Evolutionary conservation across 768 basidiomycete genomes (phyloP).

Genomic region (Russula olivacea): DNA sequence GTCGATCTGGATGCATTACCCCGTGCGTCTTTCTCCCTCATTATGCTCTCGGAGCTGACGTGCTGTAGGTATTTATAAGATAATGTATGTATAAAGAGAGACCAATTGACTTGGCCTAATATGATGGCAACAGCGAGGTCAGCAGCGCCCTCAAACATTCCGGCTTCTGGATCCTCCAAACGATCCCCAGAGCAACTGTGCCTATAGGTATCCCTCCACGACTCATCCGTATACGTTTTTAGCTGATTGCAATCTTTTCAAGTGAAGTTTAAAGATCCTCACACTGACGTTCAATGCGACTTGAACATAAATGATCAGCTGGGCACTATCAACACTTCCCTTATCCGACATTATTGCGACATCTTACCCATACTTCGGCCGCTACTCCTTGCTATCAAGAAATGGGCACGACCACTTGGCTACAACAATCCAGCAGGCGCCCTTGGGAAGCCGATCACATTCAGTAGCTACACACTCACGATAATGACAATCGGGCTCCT

Average conservation of each 20-base stretch:
- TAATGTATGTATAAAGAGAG: constrained; percentile 24
- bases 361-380: constrained; percentile 40
- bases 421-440: constrained; percentile 42
- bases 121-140: constrained; percentile 26
- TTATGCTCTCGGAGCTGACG: neutral
- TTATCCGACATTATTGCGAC: constrained; percentile 49
- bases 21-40: constrained; percentile 22
- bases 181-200: constrained; percentile 31
- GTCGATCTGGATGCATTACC: constrained; percentile 30
- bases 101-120: neutral
- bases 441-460: constrained; percentile 31
- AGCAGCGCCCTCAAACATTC: constrained; percentile 31
- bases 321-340: constrained; percentile 45
- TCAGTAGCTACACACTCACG: constrained; percentile 57
- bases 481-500: constrained; percentile 57
- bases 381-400: constrained; percentile 46
- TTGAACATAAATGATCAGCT: constrained; percentile 60
- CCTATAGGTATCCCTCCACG: constrained; percentile 34
- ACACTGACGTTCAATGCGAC: constrained; percentile 42
- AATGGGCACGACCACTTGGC: constrained; percentile 51
- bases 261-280: constrained; percentile 51
- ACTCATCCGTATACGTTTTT: neutral
- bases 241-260: constrained; percentile 8
- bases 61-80: constrained; percentile 31
- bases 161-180: constrained; percentile 32